phyloP scores from a whole-genome alignment of 1,139 yeast genomes.

The Magnusiomyces paraingens region DNA sequence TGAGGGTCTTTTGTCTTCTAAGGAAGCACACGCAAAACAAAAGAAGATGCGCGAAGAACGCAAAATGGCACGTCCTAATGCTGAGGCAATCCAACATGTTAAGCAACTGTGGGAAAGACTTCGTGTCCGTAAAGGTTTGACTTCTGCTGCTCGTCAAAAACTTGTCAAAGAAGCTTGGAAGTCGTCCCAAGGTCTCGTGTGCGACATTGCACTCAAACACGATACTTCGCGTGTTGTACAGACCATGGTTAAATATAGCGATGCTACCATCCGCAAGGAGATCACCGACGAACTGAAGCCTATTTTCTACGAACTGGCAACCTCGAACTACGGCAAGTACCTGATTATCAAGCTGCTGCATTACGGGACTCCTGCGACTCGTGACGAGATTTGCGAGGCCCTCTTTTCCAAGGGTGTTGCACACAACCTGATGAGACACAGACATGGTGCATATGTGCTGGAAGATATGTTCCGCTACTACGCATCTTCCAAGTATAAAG shows the following conservation, averaged over 20 bases:
- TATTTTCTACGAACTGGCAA: slow-evolving; percentile 72
- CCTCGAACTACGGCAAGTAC: slow-evolving; percentile 90
- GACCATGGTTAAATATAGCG: slow-evolving; percentile 80
- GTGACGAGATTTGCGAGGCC: slow-evolving; percentile 71
- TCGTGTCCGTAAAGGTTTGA: slow-evolving; percentile 76
- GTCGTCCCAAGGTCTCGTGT: slow-evolving; percentile 65
- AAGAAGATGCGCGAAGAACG: slow-evolving; percentile 72
- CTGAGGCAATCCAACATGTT: slow-evolving; percentile 76
- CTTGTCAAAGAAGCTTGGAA: slow-evolving; percentile 83
- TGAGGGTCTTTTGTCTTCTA: slow-evolving; percentile 36
- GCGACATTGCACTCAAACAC: slow-evolving; percentile 86
- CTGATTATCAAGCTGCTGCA: slow-evolving; percentile 81
- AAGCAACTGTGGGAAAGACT: slow-evolving; percentile 87
- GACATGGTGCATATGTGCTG: slow-evolving; percentile 98
- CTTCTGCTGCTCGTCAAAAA: slow-evolving; percentile 71
- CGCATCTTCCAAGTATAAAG: slow-evolving; percentile 75
- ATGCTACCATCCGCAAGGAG: slow-evolving; percentile 69
- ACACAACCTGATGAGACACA: slow-evolving; percentile 89
- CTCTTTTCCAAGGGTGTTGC: slow-evolving; percentile 67
- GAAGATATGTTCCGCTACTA: slow-evolving; percentile 88
- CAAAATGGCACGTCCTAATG: slow-evolving; percentile 79
- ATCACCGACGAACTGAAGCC: slow-evolving; percentile 71
- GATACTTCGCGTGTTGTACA: slow-evolving; percentile 97
- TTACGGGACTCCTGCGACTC: slow-evolving; percentile 79
- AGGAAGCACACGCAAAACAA: slow-evolving; percentile 79